phyloP scores from a whole-genome alignment of 176 grass and related monocot species.

The Cocos nucifera region DNA sequence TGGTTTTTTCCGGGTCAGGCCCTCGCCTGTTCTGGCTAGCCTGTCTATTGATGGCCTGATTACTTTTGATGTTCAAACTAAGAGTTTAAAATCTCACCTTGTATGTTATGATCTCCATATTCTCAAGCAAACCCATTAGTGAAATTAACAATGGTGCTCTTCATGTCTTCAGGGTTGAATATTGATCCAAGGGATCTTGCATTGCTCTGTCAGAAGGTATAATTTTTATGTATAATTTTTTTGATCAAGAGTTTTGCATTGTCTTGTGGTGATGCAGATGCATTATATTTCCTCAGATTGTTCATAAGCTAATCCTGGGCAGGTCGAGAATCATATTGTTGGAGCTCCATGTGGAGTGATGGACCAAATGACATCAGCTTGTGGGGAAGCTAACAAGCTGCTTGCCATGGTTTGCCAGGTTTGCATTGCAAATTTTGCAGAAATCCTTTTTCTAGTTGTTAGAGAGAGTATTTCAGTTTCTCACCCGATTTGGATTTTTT shows the following conservation, averaged over 20 bases:
- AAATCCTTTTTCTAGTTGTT: background rate
- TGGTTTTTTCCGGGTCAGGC: no score
- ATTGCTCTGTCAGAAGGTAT: constrained; percentile 93
- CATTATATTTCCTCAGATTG: background rate
- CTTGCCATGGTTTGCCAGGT: constrained; percentile 99
- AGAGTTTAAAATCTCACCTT: no score
- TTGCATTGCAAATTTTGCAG: constrained; percentile 17
- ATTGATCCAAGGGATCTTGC: constrained; percentile 87
- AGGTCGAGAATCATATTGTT: constrained; percentile 93
- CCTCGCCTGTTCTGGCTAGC: no score
- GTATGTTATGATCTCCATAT: no score
- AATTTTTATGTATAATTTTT: constrained; percentile 2
- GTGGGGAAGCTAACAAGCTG: constrained; percentile 93
- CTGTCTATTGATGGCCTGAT: no score
- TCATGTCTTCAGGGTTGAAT: constrained; percentile 58
- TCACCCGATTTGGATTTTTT: constrained; percentile 1
- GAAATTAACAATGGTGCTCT: constrained; percentile 15
- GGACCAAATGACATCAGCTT: constrained; percentile 99
- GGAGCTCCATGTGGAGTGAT: constrained; percentile 96
- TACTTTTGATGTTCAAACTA: no score
- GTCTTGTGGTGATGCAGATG: no score
- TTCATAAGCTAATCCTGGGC: constrained; percentile 9
- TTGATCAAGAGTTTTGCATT: background rate
- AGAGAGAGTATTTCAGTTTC: no score
- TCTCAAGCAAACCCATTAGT: background rate